phyloP scores from a whole-genome alignment of 2,329 filamentous ascomycete genomes.

The Fusarium sp. region DNA sequence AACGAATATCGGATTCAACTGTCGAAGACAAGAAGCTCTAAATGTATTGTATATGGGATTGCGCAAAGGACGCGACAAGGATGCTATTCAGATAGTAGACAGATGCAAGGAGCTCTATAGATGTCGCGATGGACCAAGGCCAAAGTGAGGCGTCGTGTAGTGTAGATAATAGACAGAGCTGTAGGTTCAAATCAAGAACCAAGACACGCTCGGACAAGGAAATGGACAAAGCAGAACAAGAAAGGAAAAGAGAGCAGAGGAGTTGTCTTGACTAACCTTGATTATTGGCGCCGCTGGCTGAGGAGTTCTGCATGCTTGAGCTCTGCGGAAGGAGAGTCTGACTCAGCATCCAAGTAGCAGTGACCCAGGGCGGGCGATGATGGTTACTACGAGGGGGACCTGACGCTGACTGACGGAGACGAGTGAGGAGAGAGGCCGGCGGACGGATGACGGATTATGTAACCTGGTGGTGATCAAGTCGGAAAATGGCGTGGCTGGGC shows the following conservation, averaged over 20 bases:
- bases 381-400: conserved; percentile 48
- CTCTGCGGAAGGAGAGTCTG: conserved; percentile 48
- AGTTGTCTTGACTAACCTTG: conserved; percentile 49
- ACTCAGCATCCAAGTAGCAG: conserved; percentile 52
- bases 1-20: conserved; percentile 20
- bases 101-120: conserved; percentile 34
- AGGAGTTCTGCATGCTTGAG: conserved; percentile 51
- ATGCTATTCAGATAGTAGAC: conserved; percentile 37
- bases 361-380: conserved; percentile 44
- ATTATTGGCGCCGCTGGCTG: conserved; percentile 50
- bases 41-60: conserved; percentile 32
- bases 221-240: conserved; percentile 29
- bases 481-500: conserved; percentile 50
- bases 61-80: conserved; percentile 41
- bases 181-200: conserved; percentile 24
- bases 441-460: conserved; percentile 47
- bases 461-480: conserved; percentile 43
- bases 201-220: conserved; percentile 23
- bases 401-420: conserved; percentile 46
- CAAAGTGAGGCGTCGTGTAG: conserved; percentile 14
- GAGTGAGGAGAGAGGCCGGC: conserved; percentile 41
- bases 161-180: conserved; percentile 17
- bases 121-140: conserved; percentile 36
- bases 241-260: conserved; percentile 29
- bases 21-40: conserved; percentile 20